phyloP scores from a whole-genome alignment of 352 stramenopile genomes.

The Phytophthora cactorum region DNA sequence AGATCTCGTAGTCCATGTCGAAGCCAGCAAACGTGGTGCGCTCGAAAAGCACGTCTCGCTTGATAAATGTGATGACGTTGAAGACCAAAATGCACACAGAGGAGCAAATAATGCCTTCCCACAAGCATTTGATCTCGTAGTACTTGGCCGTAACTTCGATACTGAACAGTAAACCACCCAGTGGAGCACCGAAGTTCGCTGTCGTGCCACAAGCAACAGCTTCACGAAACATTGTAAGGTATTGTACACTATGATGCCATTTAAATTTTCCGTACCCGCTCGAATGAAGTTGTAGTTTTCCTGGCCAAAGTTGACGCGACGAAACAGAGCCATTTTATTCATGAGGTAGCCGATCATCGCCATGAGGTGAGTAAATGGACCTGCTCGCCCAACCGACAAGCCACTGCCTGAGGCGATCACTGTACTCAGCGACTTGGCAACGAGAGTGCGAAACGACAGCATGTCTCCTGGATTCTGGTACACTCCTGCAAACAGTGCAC shows the following conservation, averaged over 20 bases:
- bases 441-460: slow-evolving; percentile 72
- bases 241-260: not conserved
- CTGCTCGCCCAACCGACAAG: slow-evolving; percentile 72
- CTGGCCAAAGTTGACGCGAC: slow-evolving; percentile 72
- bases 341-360: slow-evolving; percentile 78
- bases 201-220: slow-evolving; percentile 83
- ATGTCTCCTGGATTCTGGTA: slow-evolving; percentile 82
- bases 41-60: slow-evolving; percentile 81
- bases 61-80: slow-evolving; percentile 82
- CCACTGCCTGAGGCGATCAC: slow-evolving; percentile 73
- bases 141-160: slow-evolving; percentile 88
- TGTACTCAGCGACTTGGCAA: slow-evolving; percentile 77
- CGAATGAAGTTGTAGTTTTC: slow-evolving; percentile 82
- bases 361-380: slow-evolving; percentile 82
- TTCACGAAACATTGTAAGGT: slow-evolving; percentile 6
- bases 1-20: slow-evolving; percentile 84
- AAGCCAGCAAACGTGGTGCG: slow-evolving; percentile 82
- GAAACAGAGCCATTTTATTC: slow-evolving; percentile 68
- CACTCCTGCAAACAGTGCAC: slow-evolving; percentile 79
- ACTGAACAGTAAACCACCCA: slow-evolving; percentile 82
- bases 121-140: slow-evolving; percentile 89
- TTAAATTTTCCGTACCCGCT: slow-evolving; percentile 40
- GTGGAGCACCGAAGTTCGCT: slow-evolving; percentile 79
- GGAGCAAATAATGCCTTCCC: slow-evolving; percentile 86
- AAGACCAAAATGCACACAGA: slow-evolving; percentile 84